phyloP scores from a whole-genome alignment of 176 grass and related monocot species.

The Dendrocalamus sinicus region DNA sequence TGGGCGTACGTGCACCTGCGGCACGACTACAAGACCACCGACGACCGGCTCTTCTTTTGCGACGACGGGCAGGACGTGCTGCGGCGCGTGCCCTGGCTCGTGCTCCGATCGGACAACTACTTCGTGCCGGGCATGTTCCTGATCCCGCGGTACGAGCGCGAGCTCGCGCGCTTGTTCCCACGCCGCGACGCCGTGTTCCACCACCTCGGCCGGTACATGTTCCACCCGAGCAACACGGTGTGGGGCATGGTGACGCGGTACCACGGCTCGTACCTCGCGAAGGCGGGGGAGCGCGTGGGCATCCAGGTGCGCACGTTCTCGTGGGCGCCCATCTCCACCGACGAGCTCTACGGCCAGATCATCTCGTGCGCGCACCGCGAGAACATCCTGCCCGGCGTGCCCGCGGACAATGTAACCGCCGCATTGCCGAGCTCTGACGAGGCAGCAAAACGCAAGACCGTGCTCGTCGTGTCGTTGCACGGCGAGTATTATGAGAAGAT shows the following conservation, averaged over 20 bases:
- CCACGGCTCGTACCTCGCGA: constrained; percentile 49
- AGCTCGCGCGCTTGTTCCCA: constrained; percentile 59
- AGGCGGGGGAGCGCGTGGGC: constrained; percentile 51
- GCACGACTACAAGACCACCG: constrained; percentile 25
- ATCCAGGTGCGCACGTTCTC: constrained; percentile 58
- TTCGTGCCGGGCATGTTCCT: constrained; percentile 59
- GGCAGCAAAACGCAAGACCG: constrained; percentile 37
- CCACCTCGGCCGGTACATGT: constrained; percentile 64
- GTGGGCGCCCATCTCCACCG: constrained; percentile 47
- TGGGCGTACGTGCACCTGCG: constrained; percentile 62
- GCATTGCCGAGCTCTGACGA: not conserved
- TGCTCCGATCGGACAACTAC: constrained; percentile 63
- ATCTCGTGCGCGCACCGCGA: constrained; percentile 36
- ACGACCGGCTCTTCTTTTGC: constrained; percentile 58
- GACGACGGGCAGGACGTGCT: constrained; percentile 52
- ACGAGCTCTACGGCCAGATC: constrained; percentile 49
- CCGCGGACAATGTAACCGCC: no score
- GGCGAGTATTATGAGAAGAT: constrained; percentile 67
- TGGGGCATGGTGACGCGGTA: constrained; percentile 63
- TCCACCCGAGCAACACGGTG: constrained; percentile 72
- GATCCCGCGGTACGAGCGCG: constrained; percentile 36
- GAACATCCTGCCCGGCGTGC: constrained; percentile 41
- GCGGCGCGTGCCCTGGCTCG: constrained; percentile 52
- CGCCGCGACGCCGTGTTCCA: constrained; percentile 59
- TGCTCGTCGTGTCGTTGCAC: constrained; percentile 64